These are phyloP conservation scores for Pelargonium citronellum DNA, from an alignment of 441 rosid species.

Conservation along the genomic window DNA sequence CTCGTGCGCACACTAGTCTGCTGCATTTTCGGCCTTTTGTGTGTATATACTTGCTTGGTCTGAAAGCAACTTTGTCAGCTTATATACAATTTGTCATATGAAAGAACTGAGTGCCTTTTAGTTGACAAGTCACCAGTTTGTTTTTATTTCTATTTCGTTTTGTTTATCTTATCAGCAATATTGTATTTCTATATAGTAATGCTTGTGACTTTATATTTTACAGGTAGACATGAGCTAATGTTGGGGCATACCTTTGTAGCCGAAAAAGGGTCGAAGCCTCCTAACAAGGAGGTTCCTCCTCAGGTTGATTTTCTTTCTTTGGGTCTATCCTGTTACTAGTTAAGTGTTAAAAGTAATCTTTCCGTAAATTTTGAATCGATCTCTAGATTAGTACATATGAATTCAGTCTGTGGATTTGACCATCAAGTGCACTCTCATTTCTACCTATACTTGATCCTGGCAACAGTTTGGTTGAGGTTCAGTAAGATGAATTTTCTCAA, in stretches of 20 bases:
- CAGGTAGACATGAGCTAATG: conserved; percentile 78
- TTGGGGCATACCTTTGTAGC: conserved; percentile 75
- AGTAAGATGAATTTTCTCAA: too few species aligned
- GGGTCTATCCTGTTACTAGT: background rate
- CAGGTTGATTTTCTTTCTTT: conserved; percentile 38
- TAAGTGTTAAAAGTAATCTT: background rate
- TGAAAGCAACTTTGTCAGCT: too few species aligned
- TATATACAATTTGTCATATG: too few species aligned
- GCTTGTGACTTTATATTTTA: conserved; percentile 20
- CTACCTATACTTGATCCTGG: too few species aligned
- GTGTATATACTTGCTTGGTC: too few species aligned
- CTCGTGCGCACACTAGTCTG: background rate
- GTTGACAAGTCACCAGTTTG: background rate
- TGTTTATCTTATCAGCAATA: background rate
- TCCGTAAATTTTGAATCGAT: too few species aligned
- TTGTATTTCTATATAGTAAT: background rate
- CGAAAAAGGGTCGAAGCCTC: conserved; percentile 51
- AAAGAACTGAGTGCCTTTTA: background rate
- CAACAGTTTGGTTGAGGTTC: too few species aligned
- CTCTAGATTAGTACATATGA: too few species aligned
- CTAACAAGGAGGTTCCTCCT: conserved; percentile 69
- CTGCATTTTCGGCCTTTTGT: background rate
- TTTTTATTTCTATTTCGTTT: background rate
- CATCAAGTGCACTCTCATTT: too few species aligned
- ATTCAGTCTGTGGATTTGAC: too few species aligned